Base-by-base conservation (phyloP, 2,329 filamentous ascomycete species). In the Fusarium clavum region DNA sequence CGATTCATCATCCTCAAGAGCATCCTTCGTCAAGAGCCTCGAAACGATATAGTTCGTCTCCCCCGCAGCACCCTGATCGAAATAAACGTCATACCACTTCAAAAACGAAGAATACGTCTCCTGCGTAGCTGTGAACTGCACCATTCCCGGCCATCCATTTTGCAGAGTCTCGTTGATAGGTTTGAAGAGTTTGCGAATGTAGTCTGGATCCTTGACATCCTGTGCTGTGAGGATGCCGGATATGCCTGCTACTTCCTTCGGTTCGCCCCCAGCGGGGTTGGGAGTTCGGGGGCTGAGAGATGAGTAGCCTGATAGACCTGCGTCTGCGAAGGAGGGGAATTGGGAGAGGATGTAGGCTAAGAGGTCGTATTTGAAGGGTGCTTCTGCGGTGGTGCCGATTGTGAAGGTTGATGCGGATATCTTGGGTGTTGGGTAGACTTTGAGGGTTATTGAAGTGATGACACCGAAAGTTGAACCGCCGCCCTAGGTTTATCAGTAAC, bases 381-480 rank as follows among this genome's bases (percentile, higher is more conserved):
- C 56, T 3, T 81, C 69, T 2, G 76, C 65, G 6, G 70, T 59
- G 0, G 73, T 73, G 16, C 76, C 61, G 3, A 79, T 48, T 6
- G 71, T 51, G 27, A 74, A 74, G 1, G 62, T 54, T 8, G 74
- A 65, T 13, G 73, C 63, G 1, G 73, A 57, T 38, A 83, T 77
- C 32, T 75, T 75, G 9, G 80, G 79, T 3, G 82, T 83, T 0
- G 83, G 82, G 69, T 87, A 81, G 0, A 86, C 84, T 64, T 85
- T 84, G 16, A 87, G 76, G 0, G 88, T 90, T 38, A 90, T 79
- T 0, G 86, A 88, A 3, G 83, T 84, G 24, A 91, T 82, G 3
- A 91, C 81, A 0, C 87, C 88, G 72, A 89, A 91, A 0, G 87
- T 90, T 22, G 85, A 86, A 3, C 86, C 87, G 5, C 88, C 87